Percentiles rank a stretch among this genome's conserved stretches.
Evolutionary conservation across 2,329 filamentous ascomycete species (phyloP).

Genomic region (Talaromyces sp.): DNA sequence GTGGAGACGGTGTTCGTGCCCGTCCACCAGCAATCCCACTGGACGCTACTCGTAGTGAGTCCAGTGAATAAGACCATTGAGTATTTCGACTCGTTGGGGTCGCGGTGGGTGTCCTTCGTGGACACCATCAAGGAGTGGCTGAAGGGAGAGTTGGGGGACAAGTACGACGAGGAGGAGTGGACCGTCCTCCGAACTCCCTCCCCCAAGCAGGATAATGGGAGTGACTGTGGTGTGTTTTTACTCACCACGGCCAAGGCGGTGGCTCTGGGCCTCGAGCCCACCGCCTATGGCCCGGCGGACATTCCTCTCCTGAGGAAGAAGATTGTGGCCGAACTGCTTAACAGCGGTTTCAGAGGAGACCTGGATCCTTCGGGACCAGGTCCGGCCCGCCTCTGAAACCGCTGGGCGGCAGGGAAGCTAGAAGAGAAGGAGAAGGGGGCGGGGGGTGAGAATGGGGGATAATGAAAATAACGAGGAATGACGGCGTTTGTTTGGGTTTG

Average conservation of each 20-base stretch:
- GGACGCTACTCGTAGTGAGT: conserved; percentile 44
- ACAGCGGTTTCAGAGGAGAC: conserved; percentile 39
- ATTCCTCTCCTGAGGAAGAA: conserved; percentile 38
- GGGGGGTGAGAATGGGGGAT: not conserved
- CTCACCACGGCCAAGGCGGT: conserved; percentile 45
- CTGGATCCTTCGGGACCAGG: conserved; percentile 26
- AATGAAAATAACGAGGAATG: not conserved
- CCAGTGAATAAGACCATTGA: conserved; percentile 39
- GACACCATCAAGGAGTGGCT: conserved; percentile 37
- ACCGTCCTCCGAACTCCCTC: conserved; percentile 31
- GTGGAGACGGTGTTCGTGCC: conserved; percentile 45
- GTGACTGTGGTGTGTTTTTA: conserved; percentile 48
- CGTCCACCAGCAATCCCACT: conserved; percentile 42
- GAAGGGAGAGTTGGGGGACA: conserved; percentile 32
- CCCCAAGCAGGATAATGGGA: conserved; percentile 42
- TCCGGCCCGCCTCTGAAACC: not conserved
- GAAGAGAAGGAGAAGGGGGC: not conserved
- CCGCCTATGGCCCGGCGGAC: conserved; percentile 34
- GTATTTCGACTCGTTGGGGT: conserved; percentile 43
- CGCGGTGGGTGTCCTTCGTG: conserved; percentile 26
- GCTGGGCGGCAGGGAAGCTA: not conserved
- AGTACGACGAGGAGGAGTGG: conserved; percentile 42
- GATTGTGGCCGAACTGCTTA: conserved; percentile 45
- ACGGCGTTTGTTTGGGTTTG: not conserved
- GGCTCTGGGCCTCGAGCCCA: conserved; percentile 38